Evolutionary conservation across 169 alveolate genomes (phyloP).

Genomic region (Eimeria acervulina): DNA sequence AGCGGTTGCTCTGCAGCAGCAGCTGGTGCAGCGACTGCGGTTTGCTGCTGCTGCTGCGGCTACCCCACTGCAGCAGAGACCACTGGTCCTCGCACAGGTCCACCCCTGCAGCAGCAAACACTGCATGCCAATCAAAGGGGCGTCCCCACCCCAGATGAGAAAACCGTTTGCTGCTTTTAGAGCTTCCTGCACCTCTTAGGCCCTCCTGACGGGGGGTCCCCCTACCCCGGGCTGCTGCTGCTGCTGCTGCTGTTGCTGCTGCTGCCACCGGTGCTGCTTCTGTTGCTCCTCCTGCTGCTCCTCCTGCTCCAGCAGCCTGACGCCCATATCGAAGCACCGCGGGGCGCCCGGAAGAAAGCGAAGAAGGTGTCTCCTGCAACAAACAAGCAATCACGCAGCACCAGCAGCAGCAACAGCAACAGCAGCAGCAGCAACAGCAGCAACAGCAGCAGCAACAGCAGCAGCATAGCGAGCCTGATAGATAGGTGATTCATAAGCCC

Average conservation of each 20-base stretch:
- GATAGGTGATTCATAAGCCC: too few relatives aligned
- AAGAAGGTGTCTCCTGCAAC: neutral
- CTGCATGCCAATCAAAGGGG: constrained; percentile 31
- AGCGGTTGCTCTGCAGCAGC: neutral
- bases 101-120: constrained; percentile 15
- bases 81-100: constrained; percentile 37
- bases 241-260: constrained; percentile 12
- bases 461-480: neutral
- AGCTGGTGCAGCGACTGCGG: constrained; percentile 41
- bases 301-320: neutral
- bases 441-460: constrained; percentile 22
- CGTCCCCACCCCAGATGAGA: constrained; percentile 47
- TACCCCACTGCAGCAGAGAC: constrained; percentile 45
- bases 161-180: neutral
- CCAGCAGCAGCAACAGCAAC: constrained; percentile 11
- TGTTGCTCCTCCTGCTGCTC: constrained; percentile 24
- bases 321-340: neutral
- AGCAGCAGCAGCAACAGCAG: constrained; percentile 36
- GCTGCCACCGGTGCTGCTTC: neutral
- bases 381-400: neutral
- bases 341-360: neutral
- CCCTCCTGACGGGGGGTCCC: neutral
- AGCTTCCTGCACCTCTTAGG: neutral
- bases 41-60: constrained; percentile 49
- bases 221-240: neutral